Conservation (phyloP, 176 grass and related monocot species). For the Carex cristatella region DNA sequence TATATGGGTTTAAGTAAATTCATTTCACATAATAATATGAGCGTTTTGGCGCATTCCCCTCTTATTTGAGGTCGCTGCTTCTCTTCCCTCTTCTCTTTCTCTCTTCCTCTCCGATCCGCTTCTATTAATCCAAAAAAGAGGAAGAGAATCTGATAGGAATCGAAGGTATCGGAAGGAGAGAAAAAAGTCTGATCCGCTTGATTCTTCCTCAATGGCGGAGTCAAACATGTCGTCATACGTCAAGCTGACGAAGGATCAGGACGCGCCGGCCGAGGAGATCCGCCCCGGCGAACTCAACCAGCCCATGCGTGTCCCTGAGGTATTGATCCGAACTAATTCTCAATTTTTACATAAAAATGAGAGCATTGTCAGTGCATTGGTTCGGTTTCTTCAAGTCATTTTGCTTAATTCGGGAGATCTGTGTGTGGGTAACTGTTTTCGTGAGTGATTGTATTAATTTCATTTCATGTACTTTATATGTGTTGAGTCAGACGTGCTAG, state of each 20-base stretch:
- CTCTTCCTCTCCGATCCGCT: not conserved
- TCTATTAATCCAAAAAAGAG: not conserved
- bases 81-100: not conserved
- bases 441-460: not conserved
- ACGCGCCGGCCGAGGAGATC: conserved; percentile 71
- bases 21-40: not conserved
- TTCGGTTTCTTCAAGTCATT: not conserved
- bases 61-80: not conserved
- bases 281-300: conserved; percentile 89
- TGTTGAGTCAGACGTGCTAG: not conserved
- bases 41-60: not conserved
- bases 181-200: not conserved
- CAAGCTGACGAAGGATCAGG: conserved; percentile 89
- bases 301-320: conserved; percentile 79
- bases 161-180: not conserved
- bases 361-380: not conserved
- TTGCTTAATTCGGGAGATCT: conserved; percentile 5
- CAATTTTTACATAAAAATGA: not conserved
- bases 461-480: not conserved
- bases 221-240: conserved; percentile 66
- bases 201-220: conserved; percentile 48
- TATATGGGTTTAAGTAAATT: too few species aligned
- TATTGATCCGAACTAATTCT: not conserved
- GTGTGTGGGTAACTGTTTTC: not conserved
- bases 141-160: not conserved